phyloP scores from a whole-genome alignment of 108 stramenopile genomes.

The Discostella pseudostelligera region DNA sequence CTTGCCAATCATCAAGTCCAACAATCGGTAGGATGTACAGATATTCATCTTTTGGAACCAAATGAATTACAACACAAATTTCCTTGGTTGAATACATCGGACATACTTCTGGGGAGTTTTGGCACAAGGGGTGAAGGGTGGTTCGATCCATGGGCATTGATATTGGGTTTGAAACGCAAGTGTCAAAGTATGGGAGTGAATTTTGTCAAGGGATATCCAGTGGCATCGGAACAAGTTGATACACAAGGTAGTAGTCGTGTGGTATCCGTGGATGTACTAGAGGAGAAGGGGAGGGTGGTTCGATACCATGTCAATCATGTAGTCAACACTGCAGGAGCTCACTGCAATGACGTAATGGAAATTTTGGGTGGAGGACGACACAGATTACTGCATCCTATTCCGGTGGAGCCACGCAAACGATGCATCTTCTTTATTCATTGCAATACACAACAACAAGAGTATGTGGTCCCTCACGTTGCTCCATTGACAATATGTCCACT shows the following conservation, averaged over 20 bases:
- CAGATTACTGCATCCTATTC: slow-evolving; percentile 46
- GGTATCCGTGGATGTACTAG: slow-evolving; percentile 39
- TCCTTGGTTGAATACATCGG: slow-evolving; percentile 68
- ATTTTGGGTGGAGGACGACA: slow-evolving; percentile 13
- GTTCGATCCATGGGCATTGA: slow-evolving; percentile 74
- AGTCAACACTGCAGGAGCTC: slow-evolving; percentile 71
- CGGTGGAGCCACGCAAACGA: slow-evolving; percentile 69
- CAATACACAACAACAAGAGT: slow-evolving; percentile 12
- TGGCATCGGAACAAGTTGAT: slow-evolving; percentile 20
- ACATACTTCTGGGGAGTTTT: slow-evolving; percentile 57
- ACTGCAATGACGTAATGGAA: slow-evolving; percentile 48
- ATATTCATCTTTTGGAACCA: slow-evolving; percentile 42
- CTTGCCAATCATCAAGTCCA: slow-evolving; percentile 50
- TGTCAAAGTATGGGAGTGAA: slow-evolving; percentile 48
- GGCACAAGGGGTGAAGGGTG: slow-evolving; percentile 65
- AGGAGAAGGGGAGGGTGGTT: slow-evolving; percentile 1
- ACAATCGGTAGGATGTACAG: slow-evolving; percentile 33
- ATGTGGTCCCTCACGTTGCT: slow-evolving; percentile 49
- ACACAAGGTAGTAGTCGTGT: slow-evolving; percentile 35
- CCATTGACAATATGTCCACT: slow-evolving; percentile 66
- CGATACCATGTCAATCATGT: slow-evolving; percentile 50
- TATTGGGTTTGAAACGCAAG: slow-evolving; percentile 55
- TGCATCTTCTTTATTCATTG: slow-evolving; percentile 76
- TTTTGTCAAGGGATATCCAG: slow-evolving; percentile 42
- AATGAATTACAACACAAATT: slow-evolving; percentile 45